Percentiles rank a stretch among this genome's conserved stretches.
These are phyloP conservation scores for Chenopodium suecicum DNA, from an alignment of 148 eudicot species.

Conservation along the genomic window DNA sequence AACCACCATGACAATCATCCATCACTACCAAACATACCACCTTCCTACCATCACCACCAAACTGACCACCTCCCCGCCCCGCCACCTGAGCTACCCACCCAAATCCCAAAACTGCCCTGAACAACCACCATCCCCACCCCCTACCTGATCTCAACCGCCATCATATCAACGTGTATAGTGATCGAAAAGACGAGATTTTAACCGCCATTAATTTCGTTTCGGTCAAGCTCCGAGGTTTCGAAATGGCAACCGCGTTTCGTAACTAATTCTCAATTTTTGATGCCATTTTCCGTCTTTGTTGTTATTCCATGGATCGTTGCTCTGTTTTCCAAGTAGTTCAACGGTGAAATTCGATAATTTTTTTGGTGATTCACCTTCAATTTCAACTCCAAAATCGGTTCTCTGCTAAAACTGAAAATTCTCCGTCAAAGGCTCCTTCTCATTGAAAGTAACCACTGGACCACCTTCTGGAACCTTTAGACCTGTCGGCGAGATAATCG, in stretches of 20 bases:
- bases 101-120: too few species aligned
- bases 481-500: slow-evolving; percentile 48
- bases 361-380: too few species aligned
- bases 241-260: slow-evolving; percentile 33
- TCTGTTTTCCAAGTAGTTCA: background rate
- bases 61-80: too few species aligned
- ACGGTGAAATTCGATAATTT: background rate
- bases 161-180: slow-evolving; percentile 58
- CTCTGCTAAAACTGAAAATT: slow-evolving; percentile 63
- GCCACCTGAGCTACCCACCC: too few species aligned
- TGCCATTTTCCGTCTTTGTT: slow-evolving; percentile 14
- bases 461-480: slow-evolving; percentile 54
- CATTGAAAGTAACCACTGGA: slow-evolving; percentile 52
- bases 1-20: too few species aligned
- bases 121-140: too few species aligned
- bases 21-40: too few species aligned
- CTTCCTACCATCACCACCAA: too few species aligned
- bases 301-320: slow-evolving; percentile 44
- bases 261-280: slow-evolving; percentile 37
- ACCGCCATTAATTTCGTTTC: slow-evolving; percentile 27
- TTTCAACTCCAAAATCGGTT: slow-evolving; percentile 58
- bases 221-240: slow-evolving; percentile 22
- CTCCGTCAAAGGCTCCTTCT: slow-evolving; percentile 57
- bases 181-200: slow-evolving; percentile 80
- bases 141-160: too few species aligned